Percentiles rank a stretch among this genome's conserved stretches.
These are phyloP conservation scores for Boletus sp. DNA, from an alignment of 768 basidiomycete genomes.

Conservation along the genomic window DNA sequence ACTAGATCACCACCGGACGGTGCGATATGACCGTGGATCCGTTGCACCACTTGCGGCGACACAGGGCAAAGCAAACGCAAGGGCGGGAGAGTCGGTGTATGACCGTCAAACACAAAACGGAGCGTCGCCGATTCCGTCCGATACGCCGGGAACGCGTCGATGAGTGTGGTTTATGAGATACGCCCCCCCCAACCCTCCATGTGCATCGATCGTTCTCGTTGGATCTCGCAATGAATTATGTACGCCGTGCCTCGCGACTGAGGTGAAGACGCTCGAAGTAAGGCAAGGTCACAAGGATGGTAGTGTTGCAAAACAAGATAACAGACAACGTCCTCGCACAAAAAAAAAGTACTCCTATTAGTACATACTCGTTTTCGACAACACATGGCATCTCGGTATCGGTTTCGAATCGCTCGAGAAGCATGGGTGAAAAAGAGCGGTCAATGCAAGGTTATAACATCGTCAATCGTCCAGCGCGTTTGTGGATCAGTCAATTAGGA, in stretches of 20 bases:
- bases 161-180: background rate
- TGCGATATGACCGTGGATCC: too few relatives aligned
- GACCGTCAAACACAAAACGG: too few relatives aligned
- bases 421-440: background rate
- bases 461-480: background rate
- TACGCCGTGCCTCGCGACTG: background rate
- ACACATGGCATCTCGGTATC: slow-evolving; percentile 4
- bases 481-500: background rate
- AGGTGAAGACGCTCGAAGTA: background rate
- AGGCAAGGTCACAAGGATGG: background rate
- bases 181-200: background rate
- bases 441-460: background rate
- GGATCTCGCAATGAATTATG: background rate
- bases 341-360: background rate
- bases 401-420: background rate
- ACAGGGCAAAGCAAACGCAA: too few relatives aligned
- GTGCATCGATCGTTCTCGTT: background rate
- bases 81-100: background rate
- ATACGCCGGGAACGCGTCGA: background rate
- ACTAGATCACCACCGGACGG: too few relatives aligned
- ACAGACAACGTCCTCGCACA: slow-evolving; percentile 4
- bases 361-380: slow-evolving; percentile 8
- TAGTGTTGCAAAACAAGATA: background rate
- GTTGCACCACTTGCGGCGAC: too few relatives aligned
- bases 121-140: too few relatives aligned